Percentiles rank a stretch among this genome's conserved stretches.
Evolutionary conservation across 495 filamentous ascomycete genomes (phyloP).

Genomic region (Podospora pseudoanserina): DNA sequence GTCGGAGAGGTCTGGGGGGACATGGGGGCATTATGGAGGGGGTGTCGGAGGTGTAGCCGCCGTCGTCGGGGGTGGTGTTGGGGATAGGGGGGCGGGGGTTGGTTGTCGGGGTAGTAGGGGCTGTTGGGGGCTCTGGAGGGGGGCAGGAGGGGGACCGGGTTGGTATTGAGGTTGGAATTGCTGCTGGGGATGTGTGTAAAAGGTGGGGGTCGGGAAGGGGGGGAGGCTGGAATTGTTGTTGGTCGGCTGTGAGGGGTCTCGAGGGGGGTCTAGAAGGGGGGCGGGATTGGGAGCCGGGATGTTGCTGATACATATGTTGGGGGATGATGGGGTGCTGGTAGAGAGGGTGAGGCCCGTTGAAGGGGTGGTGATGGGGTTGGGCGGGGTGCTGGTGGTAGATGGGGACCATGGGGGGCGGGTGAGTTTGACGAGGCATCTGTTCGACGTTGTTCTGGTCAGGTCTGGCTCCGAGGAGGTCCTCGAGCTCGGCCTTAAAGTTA

Average conservation of each 20-base stretch:
- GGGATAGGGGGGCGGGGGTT: background rate
- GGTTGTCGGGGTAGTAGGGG: background rate
- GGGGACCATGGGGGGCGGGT: background rate
- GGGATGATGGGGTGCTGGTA: background rate
- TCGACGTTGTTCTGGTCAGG: background rate
- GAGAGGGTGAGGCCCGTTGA: background rate
- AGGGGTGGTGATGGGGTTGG: background rate
- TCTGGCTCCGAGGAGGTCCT: conserved; percentile 16
- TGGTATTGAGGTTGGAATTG: background rate
- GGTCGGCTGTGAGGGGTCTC: background rate
- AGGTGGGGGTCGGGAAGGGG: background rate
- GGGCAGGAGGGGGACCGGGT: background rate
- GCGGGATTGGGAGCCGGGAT: background rate
- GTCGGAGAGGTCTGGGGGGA: conserved; percentile 36
- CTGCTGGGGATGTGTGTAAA: background rate
- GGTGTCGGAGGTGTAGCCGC: conserved; percentile 18
- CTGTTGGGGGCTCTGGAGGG: background rate
- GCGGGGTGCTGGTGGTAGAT: background rate
- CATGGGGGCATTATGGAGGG: conserved; percentile 29
- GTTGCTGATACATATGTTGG: background rate
- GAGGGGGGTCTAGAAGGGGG: background rate
- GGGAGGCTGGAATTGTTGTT: background rate
- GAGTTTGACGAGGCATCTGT: background rate
- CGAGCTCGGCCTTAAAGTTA: conserved; percentile 23
- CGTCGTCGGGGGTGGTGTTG: background rate